A percentile compares a stretch with the other conserved stretches of the same genome.
These are phyloP conservation scores for Ceratocystis variospora DNA, from an alignment of 2,329 filamentous ascomycete species.

Conservation along the genomic window DNA sequence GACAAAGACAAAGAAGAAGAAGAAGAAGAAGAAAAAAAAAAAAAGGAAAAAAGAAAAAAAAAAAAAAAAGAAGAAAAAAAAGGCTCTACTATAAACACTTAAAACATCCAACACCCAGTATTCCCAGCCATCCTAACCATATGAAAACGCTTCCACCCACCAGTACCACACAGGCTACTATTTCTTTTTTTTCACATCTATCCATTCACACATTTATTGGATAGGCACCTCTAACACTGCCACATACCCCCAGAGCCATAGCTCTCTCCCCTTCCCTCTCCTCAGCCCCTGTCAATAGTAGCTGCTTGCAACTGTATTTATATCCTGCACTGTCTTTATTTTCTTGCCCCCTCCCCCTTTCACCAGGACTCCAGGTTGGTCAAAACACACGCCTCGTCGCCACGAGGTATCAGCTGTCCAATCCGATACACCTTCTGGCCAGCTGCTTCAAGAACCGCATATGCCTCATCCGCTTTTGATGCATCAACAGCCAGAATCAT, in stretches of 20 bases:
- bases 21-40: neutral
- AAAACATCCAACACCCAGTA: neutral
- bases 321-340: neutral
- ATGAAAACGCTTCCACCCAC: neutral
- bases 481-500: slow-evolving; percentile 77
- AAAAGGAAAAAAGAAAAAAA: neutral
- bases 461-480: slow-evolving; percentile 47
- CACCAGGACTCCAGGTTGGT: slow-evolving; percentile 19
- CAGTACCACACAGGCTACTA: neutral
- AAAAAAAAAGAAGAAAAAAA: neutral
- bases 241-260: neutral
- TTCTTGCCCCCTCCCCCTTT: neutral
- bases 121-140: slow-evolving; percentile 2
- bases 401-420: slow-evolving; percentile 53
- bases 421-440: slow-evolving; percentile 69
- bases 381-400: slow-evolving; percentile 23
- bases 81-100: neutral
- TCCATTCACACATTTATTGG: neutral
- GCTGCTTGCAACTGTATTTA: too few species aligned
- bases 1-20: neutral
- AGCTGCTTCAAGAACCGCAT: slow-evolving; percentile 44
- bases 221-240: neutral
- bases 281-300: neutral
- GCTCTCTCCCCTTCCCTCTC: neutral
- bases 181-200: neutral